A percentile compares a stretch with the other conserved stretches of the same genome.
These are phyloP conservation scores for Pichia scutulata DNA, from an alignment of 805 yeast species.

Conservation along the genomic window DNA sequence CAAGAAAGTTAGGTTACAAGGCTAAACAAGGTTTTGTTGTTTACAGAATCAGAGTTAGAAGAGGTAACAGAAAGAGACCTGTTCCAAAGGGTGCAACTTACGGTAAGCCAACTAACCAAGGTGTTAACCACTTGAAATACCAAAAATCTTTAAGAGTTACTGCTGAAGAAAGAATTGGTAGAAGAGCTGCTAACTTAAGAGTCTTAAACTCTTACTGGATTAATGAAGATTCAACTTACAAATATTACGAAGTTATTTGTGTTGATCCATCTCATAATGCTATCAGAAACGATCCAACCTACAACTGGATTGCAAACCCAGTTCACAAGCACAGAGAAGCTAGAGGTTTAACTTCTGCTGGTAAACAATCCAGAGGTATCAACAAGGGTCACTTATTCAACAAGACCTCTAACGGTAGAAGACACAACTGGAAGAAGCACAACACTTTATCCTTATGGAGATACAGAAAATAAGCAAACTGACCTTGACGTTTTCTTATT, in stretches of 20 bases:
- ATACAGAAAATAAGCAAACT: slow-evolving; percentile 71
- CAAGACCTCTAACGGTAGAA: slow-evolving; percentile 98
- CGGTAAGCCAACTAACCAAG: slow-evolving; percentile 99
- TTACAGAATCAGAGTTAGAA: slow-evolving; percentile 98
- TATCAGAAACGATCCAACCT: slow-evolving; percentile 95
- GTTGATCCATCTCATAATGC: slow-evolving; percentile 98
- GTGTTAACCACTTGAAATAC: slow-evolving; percentile 98
- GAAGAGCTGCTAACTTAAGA: slow-evolving; percentile 98
- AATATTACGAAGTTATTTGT: slow-evolving; percentile 96
- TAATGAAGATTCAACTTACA: slow-evolving; percentile 99
- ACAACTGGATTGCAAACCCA: slow-evolving; percentile 99
- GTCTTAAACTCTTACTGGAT: slow-evolving; percentile 99
- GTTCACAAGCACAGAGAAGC: slow-evolving; percentile 99
- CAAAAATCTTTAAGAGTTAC: slow-evolving; percentile 96
- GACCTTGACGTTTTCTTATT: background rate
- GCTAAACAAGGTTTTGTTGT: slow-evolving; percentile 99
- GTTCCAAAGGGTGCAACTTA: slow-evolving; percentile 99
- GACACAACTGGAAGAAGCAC: slow-evolving; percentile 99
- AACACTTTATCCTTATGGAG: slow-evolving; percentile 99
- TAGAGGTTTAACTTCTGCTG: slow-evolving; percentile 97
- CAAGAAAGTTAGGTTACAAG: slow-evolving; percentile 99
- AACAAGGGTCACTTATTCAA: slow-evolving; percentile 99
- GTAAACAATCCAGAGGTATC: slow-evolving; percentile 99
- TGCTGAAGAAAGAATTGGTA: slow-evolving; percentile 99
- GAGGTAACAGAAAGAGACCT: slow-evolving; percentile 99